A percentile compares a stretch with the other conserved stretches of the same genome.
Evolutionary conservation across 2,329 filamentous ascomycete genomes (phyloP).

Genomic region (Juglanconis sp.): DNA sequence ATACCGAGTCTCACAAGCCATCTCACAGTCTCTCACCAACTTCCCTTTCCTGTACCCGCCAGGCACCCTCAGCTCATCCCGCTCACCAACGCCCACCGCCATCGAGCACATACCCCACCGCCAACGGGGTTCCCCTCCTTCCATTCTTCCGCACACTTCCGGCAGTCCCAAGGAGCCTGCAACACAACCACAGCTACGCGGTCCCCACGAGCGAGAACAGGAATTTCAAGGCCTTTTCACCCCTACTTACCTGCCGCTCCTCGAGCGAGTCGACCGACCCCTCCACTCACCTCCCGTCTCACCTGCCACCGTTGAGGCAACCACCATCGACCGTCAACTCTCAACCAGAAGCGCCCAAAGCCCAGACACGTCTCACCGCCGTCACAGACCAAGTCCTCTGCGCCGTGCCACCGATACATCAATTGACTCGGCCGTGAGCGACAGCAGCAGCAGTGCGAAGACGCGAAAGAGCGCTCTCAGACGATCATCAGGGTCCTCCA

Average conservation of each 20-base stretch:
- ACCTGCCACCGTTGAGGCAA: conserved; percentile 16
- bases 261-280: conserved; percentile 43
- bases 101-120: conserved; percentile 17
- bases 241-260: conserved; percentile 58
- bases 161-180: conserved; percentile 34
- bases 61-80: conserved; percentile 1
- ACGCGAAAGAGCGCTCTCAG: conserved; percentile 54
- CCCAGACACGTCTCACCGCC: conserved; percentile 2
- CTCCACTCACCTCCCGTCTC: conserved; percentile 3
- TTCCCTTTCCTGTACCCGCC: conserved; percentile 41
- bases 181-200: conserved; percentile 23
- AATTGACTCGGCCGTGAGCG: conserved; percentile 50
- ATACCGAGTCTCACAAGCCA: conserved; percentile 41
- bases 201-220: conserved; percentile 53
- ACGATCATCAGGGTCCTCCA: conserved; percentile 52
- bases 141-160: conserved; percentile 37
- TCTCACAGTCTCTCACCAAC: conserved; percentile 41
- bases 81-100: conserved; percentile 8
- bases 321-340: background rate
- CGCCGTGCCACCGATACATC: conserved; percentile 48
- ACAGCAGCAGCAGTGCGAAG: conserved; percentile 37
- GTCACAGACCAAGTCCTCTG: conserved; percentile 26
- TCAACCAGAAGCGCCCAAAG: conserved; percentile 1
- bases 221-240: conserved; percentile 63
- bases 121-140: conserved; percentile 35